Percentiles rank a stretch among this genome's conserved stretches.
Evolutionary conservation across 2,329 filamentous ascomycete genomes (phyloP).

Genomic region (Fusarium caatingaense): DNA sequence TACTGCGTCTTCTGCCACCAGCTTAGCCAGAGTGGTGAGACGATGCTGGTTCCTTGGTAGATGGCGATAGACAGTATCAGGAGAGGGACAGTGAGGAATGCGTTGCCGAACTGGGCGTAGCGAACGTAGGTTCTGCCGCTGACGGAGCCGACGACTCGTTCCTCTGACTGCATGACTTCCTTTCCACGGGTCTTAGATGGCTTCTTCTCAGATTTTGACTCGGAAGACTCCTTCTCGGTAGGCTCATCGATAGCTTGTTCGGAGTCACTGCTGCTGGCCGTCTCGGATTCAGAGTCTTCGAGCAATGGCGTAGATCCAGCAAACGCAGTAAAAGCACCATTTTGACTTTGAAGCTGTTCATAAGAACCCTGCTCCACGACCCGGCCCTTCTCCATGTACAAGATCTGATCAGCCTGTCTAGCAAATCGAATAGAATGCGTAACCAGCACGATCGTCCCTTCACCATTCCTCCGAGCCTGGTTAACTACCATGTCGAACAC

Average conservation of each 20-base stretch:
- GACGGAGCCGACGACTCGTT: conserved; percentile 22
- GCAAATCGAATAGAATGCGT: conserved; percentile 26
- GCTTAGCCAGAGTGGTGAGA: conserved; percentile 26
- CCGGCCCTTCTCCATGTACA: conserved; percentile 20
- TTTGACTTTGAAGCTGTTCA: background rate
- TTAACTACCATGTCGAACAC: conserved; percentile 29
- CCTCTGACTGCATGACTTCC: conserved; percentile 29
- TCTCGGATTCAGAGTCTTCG: background rate
- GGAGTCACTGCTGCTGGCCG: background rate
- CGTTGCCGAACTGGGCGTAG: conserved; percentile 28
- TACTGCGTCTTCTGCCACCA: conserved; percentile 32
- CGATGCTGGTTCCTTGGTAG: conserved; percentile 25
- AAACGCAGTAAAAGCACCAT: conserved; percentile 8
- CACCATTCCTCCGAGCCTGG: background rate
- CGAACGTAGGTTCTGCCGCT: conserved; percentile 26
- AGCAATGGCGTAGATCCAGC: background rate
- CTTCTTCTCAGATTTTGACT: background rate
- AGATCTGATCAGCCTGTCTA: conserved; percentile 21
- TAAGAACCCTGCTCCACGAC: conserved; percentile 19
- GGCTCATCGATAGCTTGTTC: fast-evolving
- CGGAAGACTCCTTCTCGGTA: fast-evolving
- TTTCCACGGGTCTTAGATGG: background rate
- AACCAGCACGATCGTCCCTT: conserved; percentile 3
- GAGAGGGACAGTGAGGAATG: conserved; percentile 14
- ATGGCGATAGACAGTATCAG: conserved; percentile 11